Evolutionary conservation across 1,284 basidiomycete genomes (phyloP).

Genomic region (Pisolithus thermaeus): DNA sequence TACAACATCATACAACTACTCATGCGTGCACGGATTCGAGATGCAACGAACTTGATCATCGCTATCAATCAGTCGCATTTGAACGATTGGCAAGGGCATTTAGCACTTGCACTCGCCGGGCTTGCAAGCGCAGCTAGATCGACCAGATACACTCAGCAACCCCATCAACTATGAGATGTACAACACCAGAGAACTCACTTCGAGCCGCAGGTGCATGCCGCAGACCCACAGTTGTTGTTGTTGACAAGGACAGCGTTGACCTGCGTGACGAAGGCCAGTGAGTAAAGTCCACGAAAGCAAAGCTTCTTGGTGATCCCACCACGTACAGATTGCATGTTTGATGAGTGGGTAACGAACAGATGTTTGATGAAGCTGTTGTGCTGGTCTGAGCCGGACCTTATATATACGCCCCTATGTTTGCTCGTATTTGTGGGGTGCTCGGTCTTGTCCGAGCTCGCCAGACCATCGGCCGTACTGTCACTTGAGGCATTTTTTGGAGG

Average conservation of each 20-base stretch:
- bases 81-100: slow-evolving; percentile 13
- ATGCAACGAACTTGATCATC: neutral
- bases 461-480: neutral
- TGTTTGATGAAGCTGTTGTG: neutral
- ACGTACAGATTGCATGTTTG: slow-evolving; percentile 4
- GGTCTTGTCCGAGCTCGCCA: neutral
- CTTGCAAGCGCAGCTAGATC: slow-evolving; percentile 49
- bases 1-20: no score
- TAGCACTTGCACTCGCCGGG: slow-evolving; percentile 59
- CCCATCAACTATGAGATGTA: neutral
- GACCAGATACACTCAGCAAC: neutral
- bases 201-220: slow-evolving; percentile 45
- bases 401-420: neutral
- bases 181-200: slow-evolving; percentile 31
- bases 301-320: neutral
- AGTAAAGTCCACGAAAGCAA: neutral
- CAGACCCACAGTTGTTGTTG: slow-evolving; percentile 40
- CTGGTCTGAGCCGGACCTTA: neutral
- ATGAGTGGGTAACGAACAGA: neutral
- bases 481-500: neutral
- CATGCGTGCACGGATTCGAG: neutral
- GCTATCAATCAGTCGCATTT: neutral
- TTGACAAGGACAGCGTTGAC: slow-evolving; percentile 38
- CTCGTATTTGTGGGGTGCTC: neutral
- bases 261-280: slow-evolving; percentile 18